Conservation (phyloP, 192 early-diverging fungal genomes). For the Coemansia sp. region DNA sequence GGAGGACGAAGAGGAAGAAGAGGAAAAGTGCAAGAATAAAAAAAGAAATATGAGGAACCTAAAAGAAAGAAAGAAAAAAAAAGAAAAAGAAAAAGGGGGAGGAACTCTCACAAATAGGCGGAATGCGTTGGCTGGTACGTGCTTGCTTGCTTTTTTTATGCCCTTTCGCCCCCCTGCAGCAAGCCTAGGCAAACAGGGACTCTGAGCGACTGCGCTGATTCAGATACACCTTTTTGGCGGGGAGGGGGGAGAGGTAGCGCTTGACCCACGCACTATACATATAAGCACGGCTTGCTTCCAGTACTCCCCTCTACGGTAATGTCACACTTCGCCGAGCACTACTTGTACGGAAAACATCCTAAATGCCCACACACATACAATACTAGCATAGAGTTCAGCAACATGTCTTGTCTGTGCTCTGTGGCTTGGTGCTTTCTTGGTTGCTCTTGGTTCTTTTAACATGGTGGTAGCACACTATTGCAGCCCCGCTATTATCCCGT, state of each 20-base stretch:
- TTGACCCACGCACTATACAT: constrained; percentile 4
- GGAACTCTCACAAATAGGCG: neutral
- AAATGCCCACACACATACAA: constrained; percentile 3
- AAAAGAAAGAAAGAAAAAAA: constrained; percentile 10
- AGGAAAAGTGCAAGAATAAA: neutral
- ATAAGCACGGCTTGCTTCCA: constrained; percentile 4
- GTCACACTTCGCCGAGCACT: neutral
- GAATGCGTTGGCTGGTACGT: constrained; percentile 3
- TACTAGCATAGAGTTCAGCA: neutral
- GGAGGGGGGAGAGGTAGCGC: constrained; percentile 3
- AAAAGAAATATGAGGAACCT: constrained; percentile 10
- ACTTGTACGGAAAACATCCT: neutral
- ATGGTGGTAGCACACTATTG: neutral
- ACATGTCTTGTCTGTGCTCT: neutral
- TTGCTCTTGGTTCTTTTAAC: neutral
- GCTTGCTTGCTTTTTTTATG: neutral
- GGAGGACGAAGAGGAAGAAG: neutral
- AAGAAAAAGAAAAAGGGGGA: neutral
- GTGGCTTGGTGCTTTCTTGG: neutral
- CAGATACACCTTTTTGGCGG: neutral
- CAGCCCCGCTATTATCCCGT: constrained; percentile 1
- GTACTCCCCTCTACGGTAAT: constrained; percentile 6
- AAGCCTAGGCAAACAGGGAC: constrained; percentile 4
- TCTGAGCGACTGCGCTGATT: neutral
- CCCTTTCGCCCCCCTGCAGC: neutral